Evolutionary conservation across 148 eudicot species (phyloP), one percentile per base, ranked within the genome.

Genomic region (Rheum nobile): DNA sequence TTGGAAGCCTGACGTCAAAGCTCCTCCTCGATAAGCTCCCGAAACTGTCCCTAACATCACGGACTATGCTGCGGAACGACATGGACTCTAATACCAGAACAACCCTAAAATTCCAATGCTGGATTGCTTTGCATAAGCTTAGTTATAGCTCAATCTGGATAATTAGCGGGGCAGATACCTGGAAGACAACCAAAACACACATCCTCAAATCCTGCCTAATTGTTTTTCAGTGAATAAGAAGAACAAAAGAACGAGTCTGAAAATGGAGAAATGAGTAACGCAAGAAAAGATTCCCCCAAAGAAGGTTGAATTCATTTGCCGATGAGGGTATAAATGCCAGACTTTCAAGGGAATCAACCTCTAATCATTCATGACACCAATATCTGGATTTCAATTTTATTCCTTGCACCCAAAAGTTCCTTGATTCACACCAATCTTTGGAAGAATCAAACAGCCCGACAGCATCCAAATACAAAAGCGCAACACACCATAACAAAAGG

Each of bases 61-160:
- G 91, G 31, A 89, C 92, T 72, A 93, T 88, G 71, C 92, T 89
- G 29, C 95, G 89, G 77, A 93, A 93, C 31, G 98, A 93, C 98
- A 93, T 93, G 76, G 76, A 34, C 70, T 65, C 70, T 65, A 16
- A 8, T 65, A 65, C 22, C 41, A 34, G 70, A 65, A 19, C 22
- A 65, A 65, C 70, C 41, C 39, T 65, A 34, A 14, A 31, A 16
- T 14, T 32, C 70, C 22, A 31, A 22, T 34, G 67, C 16, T 28
- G 34, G 35, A 13, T 29, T 61, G 16, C 67, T 61, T 61, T 61
- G 67, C 67, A 29, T 14, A 61, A 61, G 37, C 37, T 61, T 14
- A 61, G 34, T 61, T 61, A 61, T 28, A 26, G 67, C 67, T 61
- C 16, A 29, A 29, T 16, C 41, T 65, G 70, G 41, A 17, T 65